A percentile compares a stretch with the other conserved stretches of the same genome.
Evolutionary conservation across 2,329 filamentous ascomycete genomes (phyloP).

Genomic region (Madurella fahalii): DNA sequence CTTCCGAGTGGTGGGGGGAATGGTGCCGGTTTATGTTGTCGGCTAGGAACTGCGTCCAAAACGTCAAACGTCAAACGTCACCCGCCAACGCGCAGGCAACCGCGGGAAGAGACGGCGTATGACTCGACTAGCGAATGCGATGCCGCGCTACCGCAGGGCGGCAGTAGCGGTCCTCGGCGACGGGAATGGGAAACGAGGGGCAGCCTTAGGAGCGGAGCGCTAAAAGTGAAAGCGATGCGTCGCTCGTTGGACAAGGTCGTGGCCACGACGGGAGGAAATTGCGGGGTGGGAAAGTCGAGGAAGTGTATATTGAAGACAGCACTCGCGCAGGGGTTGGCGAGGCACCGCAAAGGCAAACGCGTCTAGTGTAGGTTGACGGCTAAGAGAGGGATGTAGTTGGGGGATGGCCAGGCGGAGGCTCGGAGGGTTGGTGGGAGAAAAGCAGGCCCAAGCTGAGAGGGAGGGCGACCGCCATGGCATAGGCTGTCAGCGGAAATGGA

Average conservation of each 20-base stretch:
- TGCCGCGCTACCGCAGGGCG: neutral
- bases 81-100: constrained; percentile 3
- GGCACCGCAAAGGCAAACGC: neutral
- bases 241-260: neutral
- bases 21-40: constrained; percentile 40
- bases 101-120: neutral
- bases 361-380: constrained; percentile 1
- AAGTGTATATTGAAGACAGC: neutral
- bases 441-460: constrained; percentile 6
- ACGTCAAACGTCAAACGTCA: no score
- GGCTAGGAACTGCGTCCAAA: constrained; percentile 6
- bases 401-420: constrained; percentile 5
- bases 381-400: constrained; percentile 6
- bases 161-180: neutral
- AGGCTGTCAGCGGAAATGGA: neutral
- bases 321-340: neutral
- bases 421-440: neutral
- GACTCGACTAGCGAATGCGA: neutral
- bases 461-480: constrained; percentile 3
- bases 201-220: neutral
- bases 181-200: neutral
- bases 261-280: neutral
- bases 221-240: neutral
- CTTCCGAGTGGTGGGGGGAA: constrained; percentile 58
- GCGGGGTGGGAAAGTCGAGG: neutral